Percentiles rank a stretch among this genome's conserved stretches.
phyloP scores from a whole-genome alignment of 2,329 filamentous ascomycete genomes.

The Aspergillus jensenii region DNA sequence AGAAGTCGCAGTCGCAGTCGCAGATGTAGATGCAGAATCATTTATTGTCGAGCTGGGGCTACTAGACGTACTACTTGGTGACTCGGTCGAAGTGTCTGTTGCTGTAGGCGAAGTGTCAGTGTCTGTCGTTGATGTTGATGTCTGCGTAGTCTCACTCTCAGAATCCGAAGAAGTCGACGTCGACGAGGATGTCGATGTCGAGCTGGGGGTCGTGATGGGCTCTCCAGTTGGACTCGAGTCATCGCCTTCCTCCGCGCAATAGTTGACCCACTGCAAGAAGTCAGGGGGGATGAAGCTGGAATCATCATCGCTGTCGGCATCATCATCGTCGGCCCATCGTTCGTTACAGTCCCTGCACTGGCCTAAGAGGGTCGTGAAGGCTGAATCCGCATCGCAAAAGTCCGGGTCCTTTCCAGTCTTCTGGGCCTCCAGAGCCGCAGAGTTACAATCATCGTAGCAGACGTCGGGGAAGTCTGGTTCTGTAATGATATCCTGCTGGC shows the following conservation, averaged over 20 bases:
- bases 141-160: background rate
- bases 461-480: slow-evolving; percentile 35
- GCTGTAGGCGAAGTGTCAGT: background rate
- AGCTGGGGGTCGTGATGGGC: background rate
- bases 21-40: background rate
- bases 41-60: too few relatives aligned
- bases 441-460: slow-evolving; percentile 58
- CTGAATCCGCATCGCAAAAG: slow-evolving; percentile 15
- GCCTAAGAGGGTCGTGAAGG: slow-evolving; percentile 9
- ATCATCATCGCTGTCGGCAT: background rate
- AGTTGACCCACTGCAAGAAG: background rate
- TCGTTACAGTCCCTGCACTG: slow-evolving; percentile 4
- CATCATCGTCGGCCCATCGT: background rate
- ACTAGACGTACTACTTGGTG: too few relatives aligned
- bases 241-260: background rate
- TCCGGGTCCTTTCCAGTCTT: slow-evolving; percentile 46
- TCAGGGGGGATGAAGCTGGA: background rate
- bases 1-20: background rate
- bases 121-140: background rate
- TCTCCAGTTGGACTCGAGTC: background rate
- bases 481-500: background rate
- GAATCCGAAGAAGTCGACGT: background rate
- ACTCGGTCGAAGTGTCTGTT: background rate
- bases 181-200: background rate
- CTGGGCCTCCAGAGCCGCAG: slow-evolving; percentile 49